Conservation (phyloP, 2,329 filamentous ascomycete genomes). For the Tolypocladium pustulatum region DNA sequence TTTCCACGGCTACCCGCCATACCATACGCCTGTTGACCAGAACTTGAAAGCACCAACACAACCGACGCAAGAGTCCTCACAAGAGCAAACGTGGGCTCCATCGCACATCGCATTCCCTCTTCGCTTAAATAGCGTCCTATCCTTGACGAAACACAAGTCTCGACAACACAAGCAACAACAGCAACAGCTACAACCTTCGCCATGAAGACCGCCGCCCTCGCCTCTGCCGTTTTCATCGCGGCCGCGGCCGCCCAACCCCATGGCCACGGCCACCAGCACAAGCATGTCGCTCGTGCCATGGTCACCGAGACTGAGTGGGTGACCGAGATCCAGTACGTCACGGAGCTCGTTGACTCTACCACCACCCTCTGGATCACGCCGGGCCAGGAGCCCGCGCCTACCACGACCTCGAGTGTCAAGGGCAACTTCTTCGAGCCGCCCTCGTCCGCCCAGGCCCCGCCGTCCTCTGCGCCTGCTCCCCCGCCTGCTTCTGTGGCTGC, state of each 20-base stretch:
- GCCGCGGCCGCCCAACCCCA: slow-evolving; percentile 41
- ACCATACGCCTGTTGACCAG: neutral
- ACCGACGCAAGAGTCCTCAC: neutral
- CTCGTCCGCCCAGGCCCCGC: slow-evolving; percentile 1
- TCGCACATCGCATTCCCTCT: neutral
- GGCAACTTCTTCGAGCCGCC: slow-evolving; percentile 19
- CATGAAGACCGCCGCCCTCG: slow-evolving; percentile 31
- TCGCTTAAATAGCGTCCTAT: neutral
- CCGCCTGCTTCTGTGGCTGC: slow-evolving; percentile 3
- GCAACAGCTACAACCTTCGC: slow-evolving; percentile 8
- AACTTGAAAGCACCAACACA: neutral
- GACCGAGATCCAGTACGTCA: slow-evolving; percentile 35
- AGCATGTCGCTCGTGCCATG: slow-evolving; percentile 27
- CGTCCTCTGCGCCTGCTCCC: slow-evolving; percentile 2
- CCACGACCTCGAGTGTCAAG: slow-evolving; percentile 11
- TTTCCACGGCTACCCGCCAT: neutral
- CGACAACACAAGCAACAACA: slow-evolving; percentile 2
- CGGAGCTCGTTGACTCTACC: slow-evolving; percentile 35
- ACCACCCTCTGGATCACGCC: slow-evolving; percentile 35
- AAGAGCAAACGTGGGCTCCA: neutral
- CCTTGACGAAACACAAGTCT: neutral
- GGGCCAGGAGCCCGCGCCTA: slow-evolving; percentile 15
- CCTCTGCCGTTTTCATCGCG: slow-evolving; percentile 23
- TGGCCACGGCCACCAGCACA: slow-evolving; percentile 24
- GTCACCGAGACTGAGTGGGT: slow-evolving; percentile 41